These are phyloP conservation scores for Cornus kousa DNA, from an alignment of 148 eudicot species.

Conservation along the genomic window DNA sequence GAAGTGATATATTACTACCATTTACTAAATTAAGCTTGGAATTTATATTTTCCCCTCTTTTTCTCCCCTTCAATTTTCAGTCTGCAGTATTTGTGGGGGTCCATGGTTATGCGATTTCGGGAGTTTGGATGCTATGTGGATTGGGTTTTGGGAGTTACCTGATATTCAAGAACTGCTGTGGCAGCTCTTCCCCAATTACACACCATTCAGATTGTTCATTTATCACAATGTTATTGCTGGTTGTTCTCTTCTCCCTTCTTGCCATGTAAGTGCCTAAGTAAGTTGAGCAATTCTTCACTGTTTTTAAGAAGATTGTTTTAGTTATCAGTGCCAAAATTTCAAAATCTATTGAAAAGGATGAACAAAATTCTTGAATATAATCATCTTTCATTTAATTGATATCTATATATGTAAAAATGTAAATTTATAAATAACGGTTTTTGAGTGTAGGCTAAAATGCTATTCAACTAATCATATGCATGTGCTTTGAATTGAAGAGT, in stretches of 20 bases:
- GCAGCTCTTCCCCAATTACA: conserved; percentile 13
- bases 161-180: conserved; percentile 24
- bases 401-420: too few relatives aligned
- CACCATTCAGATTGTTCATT: conserved; percentile 34
- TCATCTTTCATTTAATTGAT: neutral
- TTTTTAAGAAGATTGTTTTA: too few relatives aligned
- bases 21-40: neutral
- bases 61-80: conserved; percentile 26
- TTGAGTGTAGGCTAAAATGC: neutral
- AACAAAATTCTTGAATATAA: neutral
- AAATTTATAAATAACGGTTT: too few relatives aligned
- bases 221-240: conserved; percentile 34
- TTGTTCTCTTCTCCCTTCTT: conserved; percentile 43
- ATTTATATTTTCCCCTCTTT: neutral
- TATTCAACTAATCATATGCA: neutral
- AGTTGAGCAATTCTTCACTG: neutral
- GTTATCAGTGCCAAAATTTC: neutral
- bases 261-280: conserved; percentile 52
- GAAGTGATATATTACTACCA: too few relatives aligned
- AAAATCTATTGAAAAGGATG: too few relatives aligned
- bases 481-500: conserved; percentile 34
- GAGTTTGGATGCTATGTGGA: conserved; percentile 57
- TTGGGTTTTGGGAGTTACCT: conserved; percentile 47
- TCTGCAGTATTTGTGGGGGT: conserved; percentile 72
- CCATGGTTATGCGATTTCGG: conserved; percentile 68